phyloP scores from a whole-genome alignment of 202 grass and related monocot species.

The Hordeum pubiflorum region DNA sequence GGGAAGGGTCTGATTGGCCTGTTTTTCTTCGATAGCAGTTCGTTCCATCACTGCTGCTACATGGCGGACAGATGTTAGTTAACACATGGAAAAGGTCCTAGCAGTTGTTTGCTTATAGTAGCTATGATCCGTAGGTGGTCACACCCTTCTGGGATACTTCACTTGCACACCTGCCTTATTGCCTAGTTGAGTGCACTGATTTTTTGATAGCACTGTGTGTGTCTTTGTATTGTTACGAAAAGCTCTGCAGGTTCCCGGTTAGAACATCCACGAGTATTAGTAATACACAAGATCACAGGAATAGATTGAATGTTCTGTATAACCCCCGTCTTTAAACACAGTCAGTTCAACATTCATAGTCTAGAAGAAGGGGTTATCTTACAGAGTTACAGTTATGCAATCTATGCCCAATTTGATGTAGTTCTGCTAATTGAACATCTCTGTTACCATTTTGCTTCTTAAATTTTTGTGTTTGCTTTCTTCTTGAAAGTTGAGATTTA shows the following conservation, averaged over 20 bases:
- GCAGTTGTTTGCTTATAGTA: not conserved
- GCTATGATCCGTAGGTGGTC: not conserved
- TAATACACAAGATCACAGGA: not conserved
- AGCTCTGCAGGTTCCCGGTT: not conserved
- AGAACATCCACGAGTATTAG: not conserved
- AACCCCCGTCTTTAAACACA: not conserved
- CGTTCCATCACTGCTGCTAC: not conserved
- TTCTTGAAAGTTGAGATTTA: not conserved
- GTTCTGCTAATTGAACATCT: slow-evolving; percentile 2
- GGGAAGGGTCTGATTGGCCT: not conserved
- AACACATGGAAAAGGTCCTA: not conserved
- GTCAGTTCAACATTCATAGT: not conserved
- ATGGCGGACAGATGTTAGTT: not conserved
- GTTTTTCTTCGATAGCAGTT: not conserved
- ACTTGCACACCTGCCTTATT: not conserved
- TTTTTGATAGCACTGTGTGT: not conserved
- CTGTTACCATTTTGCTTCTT: not conserved
- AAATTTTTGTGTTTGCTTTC: not conserved
- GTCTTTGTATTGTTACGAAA: not conserved
- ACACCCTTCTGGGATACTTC: not conserved
- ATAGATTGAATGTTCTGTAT: not conserved
- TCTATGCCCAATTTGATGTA: not conserved
- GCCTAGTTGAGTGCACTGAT: not conserved
- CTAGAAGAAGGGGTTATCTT: not conserved
- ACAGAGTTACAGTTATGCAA: not conserved